These are phyloP conservation scores for Daldinia loculata DNA, from an alignment of 495 filamentous ascomycete genomes.

Conservation along the genomic window DNA sequence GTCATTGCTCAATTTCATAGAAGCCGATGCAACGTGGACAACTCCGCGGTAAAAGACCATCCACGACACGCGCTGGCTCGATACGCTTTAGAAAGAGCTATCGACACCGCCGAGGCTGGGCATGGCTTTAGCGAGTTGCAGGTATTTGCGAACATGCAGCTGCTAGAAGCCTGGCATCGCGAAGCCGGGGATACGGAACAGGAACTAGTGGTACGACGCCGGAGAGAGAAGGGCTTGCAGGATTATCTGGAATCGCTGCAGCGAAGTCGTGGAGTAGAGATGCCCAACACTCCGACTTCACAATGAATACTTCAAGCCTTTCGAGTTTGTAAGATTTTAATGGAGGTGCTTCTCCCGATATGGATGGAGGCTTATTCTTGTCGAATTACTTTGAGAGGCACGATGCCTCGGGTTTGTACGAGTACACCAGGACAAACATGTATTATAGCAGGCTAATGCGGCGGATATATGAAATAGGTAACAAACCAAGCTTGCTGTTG, in stretches of 20 bases:
- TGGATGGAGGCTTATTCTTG: neutral
- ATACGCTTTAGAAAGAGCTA: conserved; percentile 27
- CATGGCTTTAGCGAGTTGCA: conserved; percentile 31
- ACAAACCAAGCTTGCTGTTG: neutral
- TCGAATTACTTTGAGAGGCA: neutral
- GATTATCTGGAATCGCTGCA: conserved; percentile 28
- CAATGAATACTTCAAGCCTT: conserved; percentile 3
- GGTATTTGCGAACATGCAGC: conserved; percentile 37
- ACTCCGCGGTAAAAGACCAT: conserved; percentile 9
- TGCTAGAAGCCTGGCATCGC: conserved; percentile 35
- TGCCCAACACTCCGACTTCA: conserved; percentile 8
- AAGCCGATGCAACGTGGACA: conserved; percentile 15
- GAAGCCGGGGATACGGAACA: conserved; percentile 30
- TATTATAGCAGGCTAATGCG: conserved; percentile 1
- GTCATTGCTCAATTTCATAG: conserved; percentile 36
- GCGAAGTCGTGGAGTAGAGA: neutral
- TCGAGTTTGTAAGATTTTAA: neutral
- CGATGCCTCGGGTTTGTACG: neutral
- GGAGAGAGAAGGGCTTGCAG: conserved; percentile 26
- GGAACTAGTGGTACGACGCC: conserved; percentile 21
- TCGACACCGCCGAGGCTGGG: conserved; percentile 24
- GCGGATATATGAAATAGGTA: neutral
- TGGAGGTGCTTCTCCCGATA: neutral
- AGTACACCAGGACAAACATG: neutral
- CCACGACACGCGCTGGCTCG: conserved; percentile 34